A percentile compares a stretch with the other conserved stretches of the same genome.
Evolutionary conservation across 2,329 filamentous ascomycete species (phyloP).

Genomic region (Hypomyces perniciosus): DNA sequence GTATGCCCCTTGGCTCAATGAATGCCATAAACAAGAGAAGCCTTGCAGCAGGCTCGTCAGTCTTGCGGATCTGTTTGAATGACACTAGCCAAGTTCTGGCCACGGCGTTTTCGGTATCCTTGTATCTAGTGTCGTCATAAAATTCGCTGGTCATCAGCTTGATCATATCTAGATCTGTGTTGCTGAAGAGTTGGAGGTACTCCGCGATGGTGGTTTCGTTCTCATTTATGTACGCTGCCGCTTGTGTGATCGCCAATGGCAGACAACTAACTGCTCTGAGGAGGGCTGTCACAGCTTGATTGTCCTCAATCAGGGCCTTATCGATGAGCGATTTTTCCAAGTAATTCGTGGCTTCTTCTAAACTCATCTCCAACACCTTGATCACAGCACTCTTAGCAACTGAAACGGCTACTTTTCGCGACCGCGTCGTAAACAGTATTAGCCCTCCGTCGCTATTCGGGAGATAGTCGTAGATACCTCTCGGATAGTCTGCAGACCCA

Average conservation of each 20-base stretch:
- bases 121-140: conserved; percentile 27
- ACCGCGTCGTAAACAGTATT: conserved; percentile 30
- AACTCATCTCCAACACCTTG: conserved; percentile 24
- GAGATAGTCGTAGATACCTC: conserved; percentile 23
- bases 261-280: conserved; percentile 30
- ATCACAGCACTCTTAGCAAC: conserved; percentile 21
- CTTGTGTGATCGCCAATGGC: conserved; percentile 34
- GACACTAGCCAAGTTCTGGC: conserved; percentile 33
- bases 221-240: conserved; percentile 32
- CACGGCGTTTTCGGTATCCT: conserved; percentile 24
- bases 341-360: conserved; percentile 21
- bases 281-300: conserved; percentile 15
- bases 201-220: conserved; percentile 17
- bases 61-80: conserved; percentile 30
- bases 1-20: conserved; percentile 30
- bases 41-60: conserved; percentile 24
- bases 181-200: conserved; percentile 26
- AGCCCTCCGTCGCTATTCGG: conserved; percentile 23
- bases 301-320: not conserved
- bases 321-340: conserved; percentile 20
- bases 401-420: conserved; percentile 22
- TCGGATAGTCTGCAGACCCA: conserved; percentile 6
- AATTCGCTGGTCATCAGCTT: conserved; percentile 28
- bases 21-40: conserved; percentile 32
- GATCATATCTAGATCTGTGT: conserved; percentile 22